These are phyloP conservation scores for Phyllosticta capitalensis DNA, from an alignment of 2,329 filamentous ascomycete genomes.

Conservation along the genomic window DNA sequence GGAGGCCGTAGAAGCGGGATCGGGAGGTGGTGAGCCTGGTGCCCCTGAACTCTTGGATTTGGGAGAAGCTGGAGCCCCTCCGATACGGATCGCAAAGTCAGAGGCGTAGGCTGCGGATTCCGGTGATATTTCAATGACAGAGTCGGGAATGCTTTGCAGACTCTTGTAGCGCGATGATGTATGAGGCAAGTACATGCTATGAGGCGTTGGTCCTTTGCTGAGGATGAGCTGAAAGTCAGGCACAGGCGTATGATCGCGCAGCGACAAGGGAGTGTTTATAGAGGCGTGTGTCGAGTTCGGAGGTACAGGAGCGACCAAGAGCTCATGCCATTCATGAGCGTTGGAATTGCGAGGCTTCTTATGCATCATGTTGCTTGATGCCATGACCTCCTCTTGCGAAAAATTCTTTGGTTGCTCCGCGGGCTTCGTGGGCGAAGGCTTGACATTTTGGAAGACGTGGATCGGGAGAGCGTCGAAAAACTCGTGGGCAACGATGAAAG, in stretches of 20 bases:
- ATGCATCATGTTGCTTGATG: not conserved
- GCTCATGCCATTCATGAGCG: constrained; percentile 36
- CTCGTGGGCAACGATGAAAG: constrained; percentile 93
- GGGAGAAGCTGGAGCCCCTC: constrained; percentile 43
- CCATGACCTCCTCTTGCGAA: not conserved
- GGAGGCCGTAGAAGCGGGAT: constrained; percentile 17
- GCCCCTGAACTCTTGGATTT: constrained; percentile 16
- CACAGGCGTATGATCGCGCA: constrained; percentile 18
- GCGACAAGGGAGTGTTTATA: constrained; percentile 30
- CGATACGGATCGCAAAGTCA: constrained; percentile 78
- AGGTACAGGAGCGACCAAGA: constrained; percentile 34
- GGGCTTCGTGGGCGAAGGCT: constrained; percentile 26
- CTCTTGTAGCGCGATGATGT: constrained; percentile 68
- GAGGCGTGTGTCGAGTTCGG: constrained; percentile 45
- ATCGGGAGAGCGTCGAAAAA: constrained; percentile 98
- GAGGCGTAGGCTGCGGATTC: constrained; percentile 71
- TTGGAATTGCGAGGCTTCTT: constrained; percentile 26
- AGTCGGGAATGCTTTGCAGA: constrained; percentile 56
- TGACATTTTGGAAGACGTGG: constrained; percentile 79
- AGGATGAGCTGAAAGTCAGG: constrained; percentile 85
- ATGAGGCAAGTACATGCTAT: constrained; percentile 76
- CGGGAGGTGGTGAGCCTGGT: constrained; percentile 4
- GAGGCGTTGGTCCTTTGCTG: constrained; percentile 65
- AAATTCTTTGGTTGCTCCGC: not conserved
- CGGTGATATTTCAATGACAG: constrained; percentile 82